phyloP scores from a whole-genome alignment of 75 land plant species.

The Sequoia sempervirens region DNA sequence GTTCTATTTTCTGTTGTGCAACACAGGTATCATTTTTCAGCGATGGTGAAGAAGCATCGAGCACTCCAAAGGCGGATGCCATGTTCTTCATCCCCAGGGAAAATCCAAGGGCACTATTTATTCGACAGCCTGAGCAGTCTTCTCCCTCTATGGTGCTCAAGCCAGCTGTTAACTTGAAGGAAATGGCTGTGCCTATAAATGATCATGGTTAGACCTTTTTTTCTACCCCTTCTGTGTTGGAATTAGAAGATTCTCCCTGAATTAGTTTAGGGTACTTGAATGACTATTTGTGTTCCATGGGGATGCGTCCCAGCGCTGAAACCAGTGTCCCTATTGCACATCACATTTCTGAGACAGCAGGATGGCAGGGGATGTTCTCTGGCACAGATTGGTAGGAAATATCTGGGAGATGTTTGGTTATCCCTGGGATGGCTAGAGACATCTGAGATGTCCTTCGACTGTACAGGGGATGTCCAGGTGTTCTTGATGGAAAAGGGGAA shows the following conservation, averaged over 20 bases:
- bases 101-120: slow-evolving; percentile 84
- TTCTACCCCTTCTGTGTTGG: neutral
- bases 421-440: no score
- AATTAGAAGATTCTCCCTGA: neutral
- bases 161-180: slow-evolving; percentile 31
- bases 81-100: slow-evolving; percentile 89
- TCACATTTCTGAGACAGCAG: no score
- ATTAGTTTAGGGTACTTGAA: neutral
- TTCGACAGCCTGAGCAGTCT: slow-evolving; percentile 66
- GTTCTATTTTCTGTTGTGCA: neutral
- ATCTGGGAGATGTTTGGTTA: no score
- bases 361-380: no score
- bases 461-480: no score
- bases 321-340: no score
- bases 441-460: no score
- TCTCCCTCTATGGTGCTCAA: slow-evolving; percentile 29
- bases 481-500: no score
- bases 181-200: slow-evolving; percentile 32
- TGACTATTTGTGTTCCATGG: neutral
- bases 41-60: slow-evolving; percentile 79
- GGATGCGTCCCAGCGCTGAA: no score
- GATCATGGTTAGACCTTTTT: slow-evolving; percentile 33
- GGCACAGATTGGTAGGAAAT: no score
- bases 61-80: slow-evolving; percentile 93
- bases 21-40: slow-evolving; percentile 82